Conservation (phyloP, 176 grass and related monocot genomes). For the Secale cereale region DNA sequence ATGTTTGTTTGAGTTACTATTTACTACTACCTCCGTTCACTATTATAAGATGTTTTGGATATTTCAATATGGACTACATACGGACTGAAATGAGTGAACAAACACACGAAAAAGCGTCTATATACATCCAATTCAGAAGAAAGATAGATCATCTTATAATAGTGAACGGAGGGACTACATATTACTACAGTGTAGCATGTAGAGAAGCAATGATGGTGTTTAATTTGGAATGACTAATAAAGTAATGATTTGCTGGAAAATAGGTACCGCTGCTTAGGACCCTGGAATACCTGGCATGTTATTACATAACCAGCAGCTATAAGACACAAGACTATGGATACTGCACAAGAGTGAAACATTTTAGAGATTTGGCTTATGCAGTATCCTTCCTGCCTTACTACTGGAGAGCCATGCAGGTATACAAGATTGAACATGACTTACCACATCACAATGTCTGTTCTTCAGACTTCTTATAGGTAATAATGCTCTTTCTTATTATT, state of each 20-base stretch:
- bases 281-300: slow-evolving; percentile 89
- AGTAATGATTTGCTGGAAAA: slow-evolving; percentile 29
- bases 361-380: slow-evolving; percentile 87
- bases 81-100: too few relatives aligned
- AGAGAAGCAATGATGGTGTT: slow-evolving; percentile 15
- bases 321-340: slow-evolving; percentile 94
- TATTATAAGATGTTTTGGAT: too few relatives aligned
- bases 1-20: slow-evolving; percentile 16
- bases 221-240: slow-evolving; percentile 26
- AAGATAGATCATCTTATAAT: neutral
- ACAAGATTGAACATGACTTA: slow-evolving; percentile 3
- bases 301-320: slow-evolving; percentile 95
- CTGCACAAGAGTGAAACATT: slow-evolving; percentile 92
- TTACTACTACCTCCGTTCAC: neutral
- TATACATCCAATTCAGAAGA: too few relatives aligned
- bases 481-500: slow-evolving; percentile 10
- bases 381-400: slow-evolving; percentile 98
- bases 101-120: too few relatives aligned
- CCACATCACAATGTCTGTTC: neutral
- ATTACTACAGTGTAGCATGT: neutral
- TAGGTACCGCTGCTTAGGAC: slow-evolving; percentile 94
- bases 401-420: slow-evolving; percentile 98
- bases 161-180: too few relatives aligned
- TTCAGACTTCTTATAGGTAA: slow-evolving; percentile 14
- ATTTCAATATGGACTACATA: too few relatives aligned